Evolutionary conservation across 2,329 filamentous ascomycete species (phyloP), one percentile per base, ranked within the genome.

Genomic region (Emericellopsis cladophorae): DNA sequence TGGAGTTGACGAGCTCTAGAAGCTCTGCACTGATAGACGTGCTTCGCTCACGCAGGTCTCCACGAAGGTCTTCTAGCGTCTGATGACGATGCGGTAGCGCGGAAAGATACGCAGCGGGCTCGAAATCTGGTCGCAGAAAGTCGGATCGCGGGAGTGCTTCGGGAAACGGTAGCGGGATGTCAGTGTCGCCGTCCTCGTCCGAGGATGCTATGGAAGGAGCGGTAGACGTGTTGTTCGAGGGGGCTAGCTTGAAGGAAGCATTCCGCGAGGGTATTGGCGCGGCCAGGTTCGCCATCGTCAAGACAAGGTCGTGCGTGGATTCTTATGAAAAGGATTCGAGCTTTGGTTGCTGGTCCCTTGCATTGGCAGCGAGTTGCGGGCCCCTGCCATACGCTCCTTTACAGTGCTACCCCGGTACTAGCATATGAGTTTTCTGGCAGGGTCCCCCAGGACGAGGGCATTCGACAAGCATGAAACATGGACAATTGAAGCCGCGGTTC

Each of bases 1-100:
- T 94, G 40, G 82, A 76, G 56, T 98, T 98, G 49, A 98, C 92
- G 7, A 98, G 76, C 62, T 95, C 90, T 15, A 98, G 71, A 3
- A 98, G 72, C 64, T 98, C 92, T 46, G 82, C 77, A 53, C 81
- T 84, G 45, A 98, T 80, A 16, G 81, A 73, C 50, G 84, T 76
- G 49, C 81, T 85, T 40, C 93, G 74, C 44, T 88, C 77, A 36
- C 89, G 81, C 14, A 98, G 70, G 54, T 98, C 93, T 5, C 81
- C 66, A 31, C 90, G 85, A 26, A 98, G 70, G 58, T 98, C 92
- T 57, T 95, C 89, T 37, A 98, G 84, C 1, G 90, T 95, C 60
- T 98, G 92, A 59, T 98, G 92, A 2, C 92, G 83, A 55, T 92
- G 80, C 16, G 79, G 77, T 2, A 95, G 72, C 2, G 84, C 81